phyloP scores from a whole-genome alignment of 2,329 filamentous ascomycete species.

The Fusarium sp. region DNA sequence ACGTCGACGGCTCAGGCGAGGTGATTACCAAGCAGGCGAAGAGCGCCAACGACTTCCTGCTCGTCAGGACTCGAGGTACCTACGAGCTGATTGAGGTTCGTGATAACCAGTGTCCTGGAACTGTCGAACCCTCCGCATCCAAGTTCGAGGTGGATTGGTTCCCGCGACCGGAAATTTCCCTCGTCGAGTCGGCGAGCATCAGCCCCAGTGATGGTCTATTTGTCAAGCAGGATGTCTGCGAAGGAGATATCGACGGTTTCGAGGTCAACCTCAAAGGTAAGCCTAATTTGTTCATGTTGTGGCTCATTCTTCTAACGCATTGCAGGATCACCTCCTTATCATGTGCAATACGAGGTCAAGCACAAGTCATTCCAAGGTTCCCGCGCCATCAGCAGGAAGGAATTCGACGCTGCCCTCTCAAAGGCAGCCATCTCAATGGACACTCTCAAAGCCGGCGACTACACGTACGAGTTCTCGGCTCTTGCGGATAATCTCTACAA shows the following conservation, averaged over 20 bases:
- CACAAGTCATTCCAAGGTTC: slow-evolving; percentile 77
- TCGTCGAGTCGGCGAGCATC: slow-evolving; percentile 74
- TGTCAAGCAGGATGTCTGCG: slow-evolving; percentile 86
- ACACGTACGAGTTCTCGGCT: slow-evolving; percentile 87
- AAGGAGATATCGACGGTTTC: slow-evolving; percentile 91
- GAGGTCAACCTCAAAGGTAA: slow-evolving; percentile 83
- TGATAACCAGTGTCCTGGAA: slow-evolving; percentile 85
- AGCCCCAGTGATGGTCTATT: slow-evolving; percentile 64
- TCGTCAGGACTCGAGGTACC: slow-evolving; percentile 74
- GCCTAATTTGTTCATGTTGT: slow-evolving; percentile 35
- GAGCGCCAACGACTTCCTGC: slow-evolving; percentile 74
- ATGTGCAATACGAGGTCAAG: slow-evolving; percentile 83
- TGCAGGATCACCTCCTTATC: slow-evolving; percentile 81
- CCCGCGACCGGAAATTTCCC: slow-evolving; percentile 77
- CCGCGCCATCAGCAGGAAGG: slow-evolving; percentile 73
- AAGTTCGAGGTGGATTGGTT: slow-evolving; percentile 88
- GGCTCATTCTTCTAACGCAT: slow-evolving; percentile 45
- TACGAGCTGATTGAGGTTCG: slow-evolving; percentile 84
- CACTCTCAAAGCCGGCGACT: slow-evolving; percentile 82
- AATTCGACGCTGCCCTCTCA: slow-evolving; percentile 80
- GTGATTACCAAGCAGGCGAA: slow-evolving; percentile 62
- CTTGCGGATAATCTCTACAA: slow-evolving; percentile 90
- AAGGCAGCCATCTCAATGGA: slow-evolving; percentile 87
- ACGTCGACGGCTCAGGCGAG: slow-evolving; percentile 65
- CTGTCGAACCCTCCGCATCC: slow-evolving; percentile 78